Evolutionary conservation across 768 basidiomycete genomes (phyloP), one percentile per base, ranked within the genome.

Genomic region (Amanita phalloides): DNA sequence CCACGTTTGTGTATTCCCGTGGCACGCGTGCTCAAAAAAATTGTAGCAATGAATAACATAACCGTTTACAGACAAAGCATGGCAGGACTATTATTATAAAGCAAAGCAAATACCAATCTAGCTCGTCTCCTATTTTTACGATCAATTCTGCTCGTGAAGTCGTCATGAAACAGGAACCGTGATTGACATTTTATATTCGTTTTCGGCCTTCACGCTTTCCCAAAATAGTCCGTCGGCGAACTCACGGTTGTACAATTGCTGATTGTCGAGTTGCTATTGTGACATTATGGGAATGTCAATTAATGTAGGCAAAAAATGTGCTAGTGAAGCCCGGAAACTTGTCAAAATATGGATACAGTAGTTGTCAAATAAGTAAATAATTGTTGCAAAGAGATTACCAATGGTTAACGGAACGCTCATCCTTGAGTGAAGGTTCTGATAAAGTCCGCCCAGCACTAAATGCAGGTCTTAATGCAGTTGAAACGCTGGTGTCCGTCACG

Each of bases 401-500:
- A 45, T 45, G 44, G 14, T 45, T 32, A 30, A 45, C 44, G 7
- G 7, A n/a, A 28, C 44, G 28, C 17, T 30, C 44, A 8, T 45
- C 44, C n/a, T 45, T 45, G 30, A 30, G 44, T n/a, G 44, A 21
- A 28, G 43, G 48, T 11, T 30, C 38, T 32, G 38, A 42, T 25
- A 41, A 7, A 25, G 49, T 43, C 41, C 49, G 38, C 23, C 10
- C 38, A 36, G 33, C 21, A 54, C 59, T 53, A 48, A 68, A 67
- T 5, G 63, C 69, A 14, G 69, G 69, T 25, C 69, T 60, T 36
- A 69, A 57, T 11, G 63, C 65, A 4, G 68, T 71, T 6, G 67
- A 68, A 45, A 71, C 69, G 21, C 61, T 60, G 13, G 61, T 51
- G 43, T 67, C 65, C 11, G 61, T 56, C 13, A 62, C 55, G 6